Evolutionary conservation across 176 grass and related monocot genomes (phyloP), one percentile per base, ranked within the genome.

Genomic region (Areca catechu): DNA sequence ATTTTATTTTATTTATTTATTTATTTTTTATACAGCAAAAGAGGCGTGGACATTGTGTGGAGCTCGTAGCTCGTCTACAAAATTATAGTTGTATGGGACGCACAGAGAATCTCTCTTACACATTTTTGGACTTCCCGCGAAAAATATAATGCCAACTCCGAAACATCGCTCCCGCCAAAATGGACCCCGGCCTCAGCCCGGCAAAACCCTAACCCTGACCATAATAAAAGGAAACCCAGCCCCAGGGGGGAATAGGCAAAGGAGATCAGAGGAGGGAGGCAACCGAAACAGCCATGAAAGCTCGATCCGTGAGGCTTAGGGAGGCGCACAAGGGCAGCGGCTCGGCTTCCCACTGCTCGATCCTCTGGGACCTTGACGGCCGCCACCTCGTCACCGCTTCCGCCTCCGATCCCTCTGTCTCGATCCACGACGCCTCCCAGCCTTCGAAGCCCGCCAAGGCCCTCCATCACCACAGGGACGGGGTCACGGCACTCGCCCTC

Each of bases 401-500:
- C 23, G 77, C 86, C 7, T 72, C 83, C 29, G 83, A 90, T 17
- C 66, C 72, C 4, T 61, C 63, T 57, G 50, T 97, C 54, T 56
- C 85, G 63, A 85, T 97, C 74, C 92, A 90, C 5, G 92, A 89
- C 15, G 56, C 68, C 54, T 53, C 77, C 22, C 58, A 73, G 43
- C 51, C 61, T 12, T 54, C 57, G 7, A 51, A 22, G 56, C 66
- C 69, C 28, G 66, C 76, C 3, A 58, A 57, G 22, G 21, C 67
- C 30, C 71, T 90, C 71, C 83, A 80, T 62, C 74, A 82, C 54
- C 92, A 96, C 68, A 96, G 82, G 69, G 83, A 84, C 4, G 92
- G 86, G 21, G 86, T 96, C 65, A 96, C 92, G 10, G 74, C 92
- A 14, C 74, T 96, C 61, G 83, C 92, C 53, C 48, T 96, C 51